Base-by-base conservation (phyloP, 345 rosid species). In the Jatropha curcas region DNA sequence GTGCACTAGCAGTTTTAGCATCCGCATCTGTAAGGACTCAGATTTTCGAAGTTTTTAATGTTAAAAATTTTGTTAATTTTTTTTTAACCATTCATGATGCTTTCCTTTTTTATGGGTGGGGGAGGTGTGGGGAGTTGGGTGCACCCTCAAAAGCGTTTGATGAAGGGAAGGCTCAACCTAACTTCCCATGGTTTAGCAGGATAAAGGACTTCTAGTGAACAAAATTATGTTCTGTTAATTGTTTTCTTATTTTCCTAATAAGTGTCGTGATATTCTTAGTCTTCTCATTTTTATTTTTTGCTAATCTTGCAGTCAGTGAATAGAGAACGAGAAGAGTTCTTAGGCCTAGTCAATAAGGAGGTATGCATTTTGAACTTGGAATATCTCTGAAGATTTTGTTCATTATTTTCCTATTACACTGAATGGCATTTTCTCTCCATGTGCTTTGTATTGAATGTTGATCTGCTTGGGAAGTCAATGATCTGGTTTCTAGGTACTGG, bases 301-400 rank as follows among this genome's bases (percentile, higher is more conserved):
- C 61, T 72, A 66, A 64, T 84, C 68, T 57, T 74, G 84, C 86
- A 94, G 98, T 95, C 94, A 28, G 99, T 95, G 33, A 87, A 93
- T 69, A 77, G 84, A 56, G 97, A 92, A 84, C 96, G 98, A 7
- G 97, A 95, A 73, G 98, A 89, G 70, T 92, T 95, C 84, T 81
- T 95, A 74, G 70, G 84, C 66, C 85, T 92, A 60, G 98, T 95
- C 71, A 88, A 88, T 76, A 89, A 92, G 83, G 98, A 95, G 98
- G 98, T 94, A 84, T n/a, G n/a, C n/a, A n/a, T 61, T 50, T 13
- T 70, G 64, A 67, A 39, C 34, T 50, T 70, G 53, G 55, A 35
- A 65, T 71, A 3, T 78, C 30, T 25, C 4, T 48, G 16, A 24
- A 45, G 55, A 22, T 63, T 37, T 46, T 48, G 3, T 66, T 19